Percentiles rank a stretch among this genome's conserved stretches.
These are phyloP conservation scores for Lolium multiflorum DNA, from an alignment of 176 grass and related monocot genomes.

Conservation along the genomic window DNA sequence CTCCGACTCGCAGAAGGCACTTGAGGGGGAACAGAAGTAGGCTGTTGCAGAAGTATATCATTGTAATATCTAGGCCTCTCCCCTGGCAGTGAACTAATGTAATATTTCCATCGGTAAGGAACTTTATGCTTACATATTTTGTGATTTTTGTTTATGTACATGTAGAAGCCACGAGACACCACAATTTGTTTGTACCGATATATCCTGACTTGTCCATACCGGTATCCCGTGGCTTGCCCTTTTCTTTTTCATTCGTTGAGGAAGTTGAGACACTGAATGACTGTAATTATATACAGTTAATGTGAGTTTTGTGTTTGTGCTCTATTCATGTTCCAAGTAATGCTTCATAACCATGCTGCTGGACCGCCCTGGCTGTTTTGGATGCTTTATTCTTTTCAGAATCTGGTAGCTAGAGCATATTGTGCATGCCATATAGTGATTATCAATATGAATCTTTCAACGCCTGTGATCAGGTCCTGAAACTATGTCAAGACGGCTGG, in stretches of 20 bases:
- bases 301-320: background rate
- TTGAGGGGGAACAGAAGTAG: conserved; percentile 34
- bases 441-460: background rate
- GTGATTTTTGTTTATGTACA: conserved; percentile 5
- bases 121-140: background rate
- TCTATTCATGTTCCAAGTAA: background rate
- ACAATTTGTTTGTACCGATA: background rate
- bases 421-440: background rate
- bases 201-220: background rate
- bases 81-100: conserved; percentile 32
- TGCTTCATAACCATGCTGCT: background rate
- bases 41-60: background rate
- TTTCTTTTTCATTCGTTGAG: background rate
- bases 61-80: conserved; percentile 14
- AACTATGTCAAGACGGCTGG: background rate
- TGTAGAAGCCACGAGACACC: background rate
- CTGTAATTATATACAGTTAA: background rate
- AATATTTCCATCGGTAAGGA: background rate
- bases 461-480: background rate
- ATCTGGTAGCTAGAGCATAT: background rate
- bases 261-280: background rate
- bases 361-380: background rate
- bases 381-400: background rate
- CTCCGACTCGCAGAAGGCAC: conserved; percentile 26
- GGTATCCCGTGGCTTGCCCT: background rate